Conservation (phyloP, 1,284 basidiomycete species). For the Papiliotrema terrestris region DNA sequence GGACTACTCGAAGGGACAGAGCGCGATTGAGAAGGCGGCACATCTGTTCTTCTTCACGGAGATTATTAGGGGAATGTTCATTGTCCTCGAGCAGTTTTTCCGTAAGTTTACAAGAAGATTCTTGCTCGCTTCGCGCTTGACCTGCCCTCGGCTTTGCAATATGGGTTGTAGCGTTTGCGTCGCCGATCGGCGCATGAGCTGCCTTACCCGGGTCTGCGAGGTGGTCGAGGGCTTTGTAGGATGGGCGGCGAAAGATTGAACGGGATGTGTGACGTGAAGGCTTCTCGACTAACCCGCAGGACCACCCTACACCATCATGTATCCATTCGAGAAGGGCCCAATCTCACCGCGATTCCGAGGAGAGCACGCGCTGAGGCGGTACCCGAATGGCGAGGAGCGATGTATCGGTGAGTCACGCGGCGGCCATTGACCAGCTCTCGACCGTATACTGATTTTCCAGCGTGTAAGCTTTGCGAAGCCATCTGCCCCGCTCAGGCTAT, state of each 20-base stretch:
- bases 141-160: too few species aligned
- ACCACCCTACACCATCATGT: slow-evolving; percentile 94
- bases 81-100: slow-evolving; percentile 98
- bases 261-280: too few species aligned
- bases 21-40: slow-evolving; percentile 90
- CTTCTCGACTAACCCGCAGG: slow-evolving; percentile 17
- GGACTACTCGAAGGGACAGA: slow-evolving; percentile 62
- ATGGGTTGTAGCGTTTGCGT: too few species aligned
- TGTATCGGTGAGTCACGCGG: slow-evolving; percentile 74
- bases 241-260: too few species aligned
- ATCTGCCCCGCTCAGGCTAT: slow-evolving; percentile 99
- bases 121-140: too few species aligned
- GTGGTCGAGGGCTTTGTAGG: too few species aligned
- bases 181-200: too few species aligned
- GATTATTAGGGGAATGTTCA: slow-evolving; percentile 97
- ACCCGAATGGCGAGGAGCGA: slow-evolving; percentile 97
- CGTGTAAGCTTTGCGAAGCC: slow-evolving; percentile 98
- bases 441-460: slow-evolving; percentile 51
- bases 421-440: too few species aligned
- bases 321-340: slow-evolving; percentile 90
- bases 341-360: slow-evolving; percentile 97
- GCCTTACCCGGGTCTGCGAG: too few species aligned
- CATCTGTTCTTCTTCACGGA: slow-evolving; percentile 99
- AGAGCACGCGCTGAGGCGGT: slow-evolving; percentile 96
- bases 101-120: slow-evolving; percentile 45